A percentile compares a stretch with the other conserved stretches of the same genome.
Evolutionary conservation across 306 rosid genomes (phyloP).

Genomic region (Astragalus glycyphyllos): DNA sequence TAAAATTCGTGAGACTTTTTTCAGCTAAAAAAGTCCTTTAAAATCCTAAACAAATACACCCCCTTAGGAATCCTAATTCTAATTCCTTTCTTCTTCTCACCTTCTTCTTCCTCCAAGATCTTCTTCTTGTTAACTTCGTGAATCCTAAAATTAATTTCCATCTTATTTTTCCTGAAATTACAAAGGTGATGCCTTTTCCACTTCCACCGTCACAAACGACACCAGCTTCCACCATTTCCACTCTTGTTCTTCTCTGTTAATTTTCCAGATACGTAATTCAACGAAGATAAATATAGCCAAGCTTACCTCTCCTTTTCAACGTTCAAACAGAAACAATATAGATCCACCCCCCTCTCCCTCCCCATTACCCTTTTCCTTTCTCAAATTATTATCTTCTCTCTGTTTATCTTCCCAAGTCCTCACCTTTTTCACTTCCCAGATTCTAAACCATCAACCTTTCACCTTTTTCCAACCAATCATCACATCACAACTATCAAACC

Average conservation of each 20-base stretch:
- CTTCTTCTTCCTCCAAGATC: too few relatives aligned
- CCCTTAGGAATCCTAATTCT: too few relatives aligned
- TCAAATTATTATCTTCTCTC: too few relatives aligned
- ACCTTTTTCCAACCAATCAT: neutral
- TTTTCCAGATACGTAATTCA: slow-evolving; percentile 28
- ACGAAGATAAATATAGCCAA: neutral
- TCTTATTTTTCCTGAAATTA: slow-evolving; percentile 18
- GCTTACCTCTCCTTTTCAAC: slow-evolving; percentile 31
- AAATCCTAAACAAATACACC: too few relatives aligned
- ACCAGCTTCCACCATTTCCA: slow-evolving; percentile 1
- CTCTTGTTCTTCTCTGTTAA: neutral
- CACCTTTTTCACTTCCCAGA: too few relatives aligned
- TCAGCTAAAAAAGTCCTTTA: too few relatives aligned
- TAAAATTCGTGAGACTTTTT: too few relatives aligned
- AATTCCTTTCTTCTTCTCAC: too few relatives aligned
- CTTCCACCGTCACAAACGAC: neutral
- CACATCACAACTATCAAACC: neutral
- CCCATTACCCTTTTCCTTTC: neutral
- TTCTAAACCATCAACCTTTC: too few relatives aligned
- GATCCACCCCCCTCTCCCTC: neutral
- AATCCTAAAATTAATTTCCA: neutral
- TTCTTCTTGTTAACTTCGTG: too few relatives aligned
- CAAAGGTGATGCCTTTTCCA: neutral
- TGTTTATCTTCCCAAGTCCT: too few relatives aligned
- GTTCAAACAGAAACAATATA: slow-evolving; percentile 36